These are phyloP conservation scores for Dictyostelium firmibasis DNA, from an alignment of 78 protist genomes.

Conservation along the genomic window DNA sequence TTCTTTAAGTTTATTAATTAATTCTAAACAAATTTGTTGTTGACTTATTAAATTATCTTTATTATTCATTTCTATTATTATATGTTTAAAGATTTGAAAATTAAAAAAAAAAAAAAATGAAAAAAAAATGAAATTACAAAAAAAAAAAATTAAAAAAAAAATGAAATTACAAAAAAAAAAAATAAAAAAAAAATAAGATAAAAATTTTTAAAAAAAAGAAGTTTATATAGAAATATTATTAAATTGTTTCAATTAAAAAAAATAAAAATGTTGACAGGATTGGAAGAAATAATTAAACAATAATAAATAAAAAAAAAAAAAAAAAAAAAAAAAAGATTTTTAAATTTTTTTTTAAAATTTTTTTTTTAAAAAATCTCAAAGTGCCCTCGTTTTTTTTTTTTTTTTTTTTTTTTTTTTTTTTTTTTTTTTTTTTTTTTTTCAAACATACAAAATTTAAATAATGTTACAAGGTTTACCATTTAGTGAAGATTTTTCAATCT, in stretches of 20 bases:
- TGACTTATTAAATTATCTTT: not conserved
- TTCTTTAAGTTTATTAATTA: not conserved
- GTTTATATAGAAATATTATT: too few relatives aligned
- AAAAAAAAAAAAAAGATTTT: not conserved
- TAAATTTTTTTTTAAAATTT: not conserved
- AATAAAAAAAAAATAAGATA: too few relatives aligned
- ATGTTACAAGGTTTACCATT: constrained; percentile 13
- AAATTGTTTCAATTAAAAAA: too few relatives aligned
- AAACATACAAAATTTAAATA: not conserved
- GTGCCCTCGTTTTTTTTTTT: not conserved
- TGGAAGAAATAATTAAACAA: not conserved
- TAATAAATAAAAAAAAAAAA: not conserved
- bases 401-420: not conserved
- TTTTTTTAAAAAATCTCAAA: not conserved
- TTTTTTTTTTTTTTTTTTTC: not conserved
- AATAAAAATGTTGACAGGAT: too few relatives aligned
- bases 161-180: not conserved
- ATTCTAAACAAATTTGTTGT: not conserved
- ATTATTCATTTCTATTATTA: not conserved
- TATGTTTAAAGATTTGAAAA: not conserved
- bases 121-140: not conserved
- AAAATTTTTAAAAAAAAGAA: too few relatives aligned
- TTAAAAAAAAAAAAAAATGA: not conserved
- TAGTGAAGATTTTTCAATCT: constrained; percentile 2
- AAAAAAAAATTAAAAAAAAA: not conserved